These are phyloP conservation scores for Xylaria grammica DNA, from an alignment of 495 filamentous ascomycete genomes.

Conservation along the genomic window DNA sequence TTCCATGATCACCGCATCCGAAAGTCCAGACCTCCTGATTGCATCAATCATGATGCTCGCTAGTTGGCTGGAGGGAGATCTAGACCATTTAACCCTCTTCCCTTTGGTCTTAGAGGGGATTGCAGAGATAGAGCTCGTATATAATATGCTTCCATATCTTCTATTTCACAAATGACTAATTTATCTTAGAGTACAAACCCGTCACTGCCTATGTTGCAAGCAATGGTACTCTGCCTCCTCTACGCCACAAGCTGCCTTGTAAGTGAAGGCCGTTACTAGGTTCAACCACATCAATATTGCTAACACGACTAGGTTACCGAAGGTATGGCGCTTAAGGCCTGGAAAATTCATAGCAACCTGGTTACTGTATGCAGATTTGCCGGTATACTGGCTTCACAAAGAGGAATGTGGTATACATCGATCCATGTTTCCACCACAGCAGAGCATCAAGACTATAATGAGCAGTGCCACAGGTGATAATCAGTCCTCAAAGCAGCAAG, in stretches of 20 bases:
- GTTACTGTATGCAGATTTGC: constrained; percentile 31
- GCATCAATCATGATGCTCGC: constrained; percentile 34
- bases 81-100: constrained; percentile 26
- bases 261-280: constrained; percentile 3
- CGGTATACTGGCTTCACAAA: constrained; percentile 29
- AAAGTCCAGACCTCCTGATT: constrained; percentile 25
- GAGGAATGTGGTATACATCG: constrained; percentile 15
- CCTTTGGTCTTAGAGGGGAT: constrained; percentile 27
- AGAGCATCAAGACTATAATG: not conserved
- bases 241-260: constrained; percentile 32
- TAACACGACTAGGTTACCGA: constrained; percentile 21
- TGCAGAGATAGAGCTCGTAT: not conserved
- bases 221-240: constrained; percentile 30
- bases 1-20: constrained; percentile 21
- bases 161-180: constrained; percentile 1
- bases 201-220: constrained; percentile 33
- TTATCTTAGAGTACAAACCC: constrained; percentile 25
- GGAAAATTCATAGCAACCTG: constrained; percentile 31
- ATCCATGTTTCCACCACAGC: constrained; percentile 12
- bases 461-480: constrained; percentile 3
- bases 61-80: constrained; percentile 28
- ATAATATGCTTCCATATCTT: not conserved
- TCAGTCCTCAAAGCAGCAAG: not conserved
- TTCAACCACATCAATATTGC: not conserved
- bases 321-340: constrained; percentile 30